These are phyloP conservation scores for Coix lacrymajobi DNA, from an alignment of 176 grass and related monocot genomes.

Conservation along the genomic window DNA sequence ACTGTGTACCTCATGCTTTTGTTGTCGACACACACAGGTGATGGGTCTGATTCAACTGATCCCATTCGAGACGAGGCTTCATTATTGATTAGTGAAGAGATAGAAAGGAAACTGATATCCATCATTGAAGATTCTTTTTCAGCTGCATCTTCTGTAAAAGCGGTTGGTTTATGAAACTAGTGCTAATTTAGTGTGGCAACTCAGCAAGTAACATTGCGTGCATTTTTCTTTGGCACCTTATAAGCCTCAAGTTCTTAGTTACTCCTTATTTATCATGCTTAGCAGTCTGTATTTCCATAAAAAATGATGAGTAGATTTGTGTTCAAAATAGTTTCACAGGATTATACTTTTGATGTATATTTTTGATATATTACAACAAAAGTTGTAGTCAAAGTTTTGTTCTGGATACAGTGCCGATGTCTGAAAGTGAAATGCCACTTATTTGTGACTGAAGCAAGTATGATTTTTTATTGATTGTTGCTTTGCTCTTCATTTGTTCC, in stretches of 20 bases:
- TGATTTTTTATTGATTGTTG: neutral
- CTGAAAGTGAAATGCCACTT: neutral
- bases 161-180: slow-evolving; percentile 37
- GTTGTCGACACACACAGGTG: slow-evolving; percentile 24
- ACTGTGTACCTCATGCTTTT: neutral
- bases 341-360: neutral
- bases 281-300: neutral
- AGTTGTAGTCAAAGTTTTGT: neutral
- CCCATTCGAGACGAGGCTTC: slow-evolving; percentile 48
- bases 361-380: neutral
- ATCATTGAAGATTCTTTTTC: slow-evolving; percentile 60
- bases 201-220: neutral
- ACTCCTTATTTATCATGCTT: neutral
- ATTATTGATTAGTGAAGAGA: slow-evolving; percentile 52
- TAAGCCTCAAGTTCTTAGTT: neutral
- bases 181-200: neutral
- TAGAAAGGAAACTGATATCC: slow-evolving; percentile 62
- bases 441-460: neutral
- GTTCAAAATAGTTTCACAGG: neutral
- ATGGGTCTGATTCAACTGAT: slow-evolving; percentile 40
- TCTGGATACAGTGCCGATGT: neutral
- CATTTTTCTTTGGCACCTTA: neutral
- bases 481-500: neutral
- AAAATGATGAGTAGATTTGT: neutral
- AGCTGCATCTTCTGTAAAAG: slow-evolving; percentile 51